phyloP scores from a whole-genome alignment of 352 stramenopile species.

The Globisporangium okanoganense region DNA sequence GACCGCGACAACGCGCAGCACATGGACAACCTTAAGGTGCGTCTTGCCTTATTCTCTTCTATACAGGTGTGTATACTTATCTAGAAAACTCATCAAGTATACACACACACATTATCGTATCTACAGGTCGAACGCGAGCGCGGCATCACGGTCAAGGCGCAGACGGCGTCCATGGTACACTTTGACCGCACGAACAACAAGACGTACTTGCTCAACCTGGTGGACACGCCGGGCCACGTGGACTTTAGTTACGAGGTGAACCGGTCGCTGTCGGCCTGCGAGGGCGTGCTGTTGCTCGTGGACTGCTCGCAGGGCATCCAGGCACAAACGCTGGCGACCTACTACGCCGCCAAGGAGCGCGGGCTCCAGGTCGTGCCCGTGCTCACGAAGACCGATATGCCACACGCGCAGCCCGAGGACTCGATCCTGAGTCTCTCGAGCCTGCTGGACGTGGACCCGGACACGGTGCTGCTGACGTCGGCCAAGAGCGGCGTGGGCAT shows the following conservation, averaged over 20 bases:
- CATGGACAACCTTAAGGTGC: conserved; percentile 90
- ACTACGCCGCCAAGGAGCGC: conserved; percentile 95
- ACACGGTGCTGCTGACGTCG: conserved; percentile 94
- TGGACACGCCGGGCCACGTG: conserved; percentile 96
- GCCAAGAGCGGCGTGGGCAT: conserved; percentile 94
- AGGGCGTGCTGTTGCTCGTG: conserved; percentile 97
- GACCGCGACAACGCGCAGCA: conserved; percentile 83
- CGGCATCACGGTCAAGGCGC: conserved; percentile 99
- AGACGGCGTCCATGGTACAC: conserved; percentile 97
- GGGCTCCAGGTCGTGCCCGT: conserved; percentile 95
- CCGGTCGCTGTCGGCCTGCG: conserved; percentile 93
- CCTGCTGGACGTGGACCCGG: conserved; percentile 89
- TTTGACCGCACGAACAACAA: conserved; percentile 37
- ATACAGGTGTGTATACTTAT: background rate
- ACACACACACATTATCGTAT: background rate
- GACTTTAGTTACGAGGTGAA: conserved; percentile 99
- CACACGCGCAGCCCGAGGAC: conserved; percentile 92
- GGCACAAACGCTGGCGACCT: conserved; percentile 97
- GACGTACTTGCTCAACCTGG: conserved; percentile 95
- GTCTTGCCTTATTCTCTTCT: background rate
- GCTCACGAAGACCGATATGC: conserved; percentile 98
- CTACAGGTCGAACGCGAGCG: conserved; percentile 93
- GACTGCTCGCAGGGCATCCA: conserved; percentile 98
- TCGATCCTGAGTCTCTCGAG: conserved; percentile 75
- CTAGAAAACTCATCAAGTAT: background rate